These are phyloP conservation scores for Aspergillus ochraceoroseus DNA, from an alignment of 2,329 filamentous ascomycete species.

Conservation along the genomic window DNA sequence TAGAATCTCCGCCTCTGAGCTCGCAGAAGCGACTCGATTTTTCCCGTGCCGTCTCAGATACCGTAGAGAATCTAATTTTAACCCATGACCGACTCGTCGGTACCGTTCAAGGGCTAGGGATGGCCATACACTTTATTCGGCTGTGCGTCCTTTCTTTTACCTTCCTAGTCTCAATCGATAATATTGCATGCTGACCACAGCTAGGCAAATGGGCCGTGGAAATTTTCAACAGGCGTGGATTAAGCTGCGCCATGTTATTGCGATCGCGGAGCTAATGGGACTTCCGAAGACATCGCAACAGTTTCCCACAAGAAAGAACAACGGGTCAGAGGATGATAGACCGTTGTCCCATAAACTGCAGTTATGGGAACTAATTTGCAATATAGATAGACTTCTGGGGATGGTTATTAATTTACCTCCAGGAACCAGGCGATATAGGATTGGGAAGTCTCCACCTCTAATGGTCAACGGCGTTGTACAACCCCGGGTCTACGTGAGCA, in stretches of 20 bases:
- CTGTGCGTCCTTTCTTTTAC: conserved; percentile 26
- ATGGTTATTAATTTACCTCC: conserved; percentile 37
- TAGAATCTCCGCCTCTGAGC: not conserved
- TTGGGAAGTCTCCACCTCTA: not conserved
- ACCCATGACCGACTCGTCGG: conserved; percentile 18
- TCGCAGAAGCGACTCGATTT: conserved; percentile 5
- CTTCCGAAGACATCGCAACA: conserved; percentile 24
- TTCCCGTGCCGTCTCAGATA: conserved; percentile 11
- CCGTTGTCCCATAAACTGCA: conserved; percentile 21
- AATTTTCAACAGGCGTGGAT: conserved; percentile 38
- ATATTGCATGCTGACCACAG: not conserved
- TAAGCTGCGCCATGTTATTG: conserved; percentile 35
- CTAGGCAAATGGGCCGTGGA: conserved; percentile 32
- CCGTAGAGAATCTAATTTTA: conserved; percentile 15
- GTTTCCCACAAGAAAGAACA: conserved; percentile 2
- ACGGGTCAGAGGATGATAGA: conserved; percentile 7
- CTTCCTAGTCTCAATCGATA: not conserved
- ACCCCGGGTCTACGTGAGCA: conserved; percentile 8
- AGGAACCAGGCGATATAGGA: conserved; percentile 27
- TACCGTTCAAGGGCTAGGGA: conserved; percentile 16
- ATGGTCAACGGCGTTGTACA: conserved; percentile 15
- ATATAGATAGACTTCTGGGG: conserved; percentile 29
- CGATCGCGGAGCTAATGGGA: conserved; percentile 39
- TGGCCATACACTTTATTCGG: conserved; percentile 33
- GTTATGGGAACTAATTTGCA: conserved; percentile 34